Percentiles rank a stretch among this genome's conserved stretches.
Conservation (phyloP, 1,139 yeast species). For the Candida mesenterica region DNA sequence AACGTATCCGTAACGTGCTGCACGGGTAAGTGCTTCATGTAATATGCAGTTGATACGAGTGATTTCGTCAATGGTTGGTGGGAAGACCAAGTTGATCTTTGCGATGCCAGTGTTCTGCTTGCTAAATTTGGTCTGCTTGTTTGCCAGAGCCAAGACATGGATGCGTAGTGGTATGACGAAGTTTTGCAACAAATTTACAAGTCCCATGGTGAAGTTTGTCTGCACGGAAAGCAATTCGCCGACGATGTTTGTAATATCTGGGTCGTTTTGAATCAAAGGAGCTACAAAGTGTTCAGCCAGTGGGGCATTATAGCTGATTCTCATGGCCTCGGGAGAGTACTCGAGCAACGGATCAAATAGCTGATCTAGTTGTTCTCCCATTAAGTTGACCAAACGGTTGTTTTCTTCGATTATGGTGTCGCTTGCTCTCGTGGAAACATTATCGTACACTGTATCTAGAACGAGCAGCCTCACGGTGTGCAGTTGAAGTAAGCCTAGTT, state of each 20-base stretch:
- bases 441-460: constrained; percentile 73
- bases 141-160: constrained; percentile 46
- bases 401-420: constrained; percentile 53
- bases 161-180: constrained; percentile 78
- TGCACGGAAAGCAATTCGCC: constrained; percentile 70
- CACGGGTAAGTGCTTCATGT: constrained; percentile 68
- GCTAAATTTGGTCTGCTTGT: background rate
- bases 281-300: constrained; percentile 11
- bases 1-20: constrained; percentile 63
- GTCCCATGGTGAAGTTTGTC: constrained; percentile 65
- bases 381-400: constrained; percentile 66
- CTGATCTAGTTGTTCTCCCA: constrained; percentile 86
- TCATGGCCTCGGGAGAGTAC: constrained; percentile 87
- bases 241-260: constrained; percentile 46
- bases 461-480: constrained; percentile 55
- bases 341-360: constrained; percentile 86
- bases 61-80: constrained; percentile 93
- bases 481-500: constrained; percentile 59
- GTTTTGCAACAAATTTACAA: constrained; percentile 73
- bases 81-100: constrained; percentile 73
- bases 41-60: constrained; percentile 84
- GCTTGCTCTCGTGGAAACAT: constrained; percentile 36
- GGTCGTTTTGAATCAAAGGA: constrained; percentile 17
- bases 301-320: constrained; percentile 61
- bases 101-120: constrained; percentile 55